Evolutionary conservation across 1,284 basidiomycete species (phyloP).

Genomic region (Fereydounia khargensis): DNA sequence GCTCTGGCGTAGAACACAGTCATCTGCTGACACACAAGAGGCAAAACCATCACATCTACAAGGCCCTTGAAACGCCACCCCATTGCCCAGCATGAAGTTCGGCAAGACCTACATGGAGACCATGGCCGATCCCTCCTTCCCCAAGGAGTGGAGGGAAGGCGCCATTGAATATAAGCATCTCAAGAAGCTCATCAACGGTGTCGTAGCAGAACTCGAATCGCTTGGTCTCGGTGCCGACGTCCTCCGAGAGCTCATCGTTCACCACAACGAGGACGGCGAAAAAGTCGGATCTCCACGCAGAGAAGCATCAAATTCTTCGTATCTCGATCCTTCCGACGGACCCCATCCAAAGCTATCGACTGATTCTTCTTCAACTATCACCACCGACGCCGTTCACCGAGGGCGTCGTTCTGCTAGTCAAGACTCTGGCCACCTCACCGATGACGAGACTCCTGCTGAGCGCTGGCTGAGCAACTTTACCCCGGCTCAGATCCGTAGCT

Average conservation of each 20-base stretch:
- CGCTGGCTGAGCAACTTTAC: not conserved
- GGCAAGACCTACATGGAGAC: constrained; percentile 73
- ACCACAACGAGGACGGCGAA: no score
- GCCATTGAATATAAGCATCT: constrained; percentile 87
- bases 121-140: constrained; percentile 66
- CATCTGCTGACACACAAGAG: no score
- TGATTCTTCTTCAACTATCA: no score
- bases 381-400: no score
- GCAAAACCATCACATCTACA: not conserved
- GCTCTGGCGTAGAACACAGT: no score
- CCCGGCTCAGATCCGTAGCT: not conserved
- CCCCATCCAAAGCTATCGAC: no score
- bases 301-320: no score
- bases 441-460: not conserved
- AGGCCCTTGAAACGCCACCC: constrained; percentile 4
- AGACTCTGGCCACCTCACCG: not conserved
- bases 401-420: no score
- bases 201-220: constrained; percentile 75
- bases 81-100: constrained; percentile 72
- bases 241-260: constrained; percentile 61
- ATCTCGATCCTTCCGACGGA: no score
- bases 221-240: constrained; percentile 71
- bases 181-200: constrained; percentile 86
- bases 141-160: constrained; percentile 71
- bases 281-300: no score